phyloP scores from a whole-genome alignment of 2,329 filamentous ascomycete genomes.

The Rutstroemia sydowiana region DNA sequence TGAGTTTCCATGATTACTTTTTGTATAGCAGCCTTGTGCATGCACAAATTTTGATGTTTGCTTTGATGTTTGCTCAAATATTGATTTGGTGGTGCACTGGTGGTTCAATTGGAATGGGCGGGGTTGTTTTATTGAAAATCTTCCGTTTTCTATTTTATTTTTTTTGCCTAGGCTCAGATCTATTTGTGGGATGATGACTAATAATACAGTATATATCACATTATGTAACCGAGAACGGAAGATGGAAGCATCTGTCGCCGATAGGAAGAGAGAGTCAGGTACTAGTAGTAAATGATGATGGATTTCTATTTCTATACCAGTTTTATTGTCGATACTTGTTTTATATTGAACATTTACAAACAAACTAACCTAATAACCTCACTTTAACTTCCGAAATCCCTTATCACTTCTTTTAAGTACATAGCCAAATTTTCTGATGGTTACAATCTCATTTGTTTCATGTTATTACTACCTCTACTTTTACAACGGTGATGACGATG shows the following conservation, averaged over 20 bases:
- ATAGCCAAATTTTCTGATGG: not conserved
- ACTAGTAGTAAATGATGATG: not conserved
- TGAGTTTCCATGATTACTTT: not conserved
- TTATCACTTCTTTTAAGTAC: too few species aligned
- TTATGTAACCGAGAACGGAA: not conserved
- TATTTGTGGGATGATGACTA: not conserved
- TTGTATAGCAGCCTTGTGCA: not conserved
- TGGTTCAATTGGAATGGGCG: constrained; percentile 8
- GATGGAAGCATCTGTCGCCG: not conserved
- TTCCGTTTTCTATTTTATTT: not conserved
- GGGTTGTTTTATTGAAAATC: constrained; percentile 11
- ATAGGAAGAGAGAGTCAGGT: not conserved
- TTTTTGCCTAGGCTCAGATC: not conserved
- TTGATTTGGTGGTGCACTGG: not conserved
- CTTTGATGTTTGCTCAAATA: constrained; percentile 10
- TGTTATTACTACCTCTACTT: not conserved
- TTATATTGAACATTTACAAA: not conserved
- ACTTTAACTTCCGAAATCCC: too few species aligned
- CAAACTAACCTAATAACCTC: too few species aligned
- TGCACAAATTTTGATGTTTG: not conserved
- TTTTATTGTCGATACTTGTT: not conserved
- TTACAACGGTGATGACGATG: constrained; percentile 27
- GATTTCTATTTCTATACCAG: not conserved
- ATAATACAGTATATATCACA: not conserved
- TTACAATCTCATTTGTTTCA: not conserved